These are phyloP conservation scores for Bjerkandera adusta DNA, from an alignment of 1,284 basidiomycete species.

Conservation along the genomic window DNA sequence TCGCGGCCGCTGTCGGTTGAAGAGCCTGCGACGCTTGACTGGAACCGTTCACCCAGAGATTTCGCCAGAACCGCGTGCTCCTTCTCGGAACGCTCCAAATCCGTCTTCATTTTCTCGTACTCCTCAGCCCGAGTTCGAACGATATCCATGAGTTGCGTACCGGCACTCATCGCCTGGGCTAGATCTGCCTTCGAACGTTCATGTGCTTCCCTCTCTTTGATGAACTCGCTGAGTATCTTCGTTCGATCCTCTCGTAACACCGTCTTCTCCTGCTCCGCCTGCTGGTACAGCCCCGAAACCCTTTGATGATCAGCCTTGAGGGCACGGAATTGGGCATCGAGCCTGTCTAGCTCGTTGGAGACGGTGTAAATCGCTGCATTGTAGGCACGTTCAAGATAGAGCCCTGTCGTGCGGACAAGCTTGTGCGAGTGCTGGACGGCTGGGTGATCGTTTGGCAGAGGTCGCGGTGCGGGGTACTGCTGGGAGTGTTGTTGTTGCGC, in stretches of 20 bases:
- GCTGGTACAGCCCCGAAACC: neutral
- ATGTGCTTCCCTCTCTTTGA: neutral
- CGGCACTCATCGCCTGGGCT: no score
- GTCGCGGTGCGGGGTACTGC: neutral
- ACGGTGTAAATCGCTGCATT: neutral
- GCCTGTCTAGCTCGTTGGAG: slow-evolving; percentile 4
- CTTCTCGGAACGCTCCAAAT: no score
- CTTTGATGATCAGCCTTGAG: slow-evolving; percentile 1
- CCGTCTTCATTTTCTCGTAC: no score
- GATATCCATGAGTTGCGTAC: no score
- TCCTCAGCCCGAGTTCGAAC: no score
- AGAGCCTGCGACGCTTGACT: no score
- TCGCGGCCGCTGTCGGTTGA: no score
- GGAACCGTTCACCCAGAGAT: no score
- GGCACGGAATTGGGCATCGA: neutral
- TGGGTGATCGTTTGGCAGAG: neutral
- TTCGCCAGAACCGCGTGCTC: no score
- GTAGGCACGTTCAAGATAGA: slow-evolving; percentile 1
- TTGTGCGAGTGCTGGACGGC: neutral
- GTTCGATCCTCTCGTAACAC: slow-evolving; percentile 6
- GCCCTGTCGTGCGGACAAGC: neutral
- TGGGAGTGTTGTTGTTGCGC: neutral
- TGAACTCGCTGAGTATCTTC: slow-evolving; percentile 1
- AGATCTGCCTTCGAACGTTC: no score
- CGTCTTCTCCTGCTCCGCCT: slow-evolving; percentile 4